Conservation (phyloP, 768 basidiomycete genomes). For the Termitomyces heimii region DNA sequence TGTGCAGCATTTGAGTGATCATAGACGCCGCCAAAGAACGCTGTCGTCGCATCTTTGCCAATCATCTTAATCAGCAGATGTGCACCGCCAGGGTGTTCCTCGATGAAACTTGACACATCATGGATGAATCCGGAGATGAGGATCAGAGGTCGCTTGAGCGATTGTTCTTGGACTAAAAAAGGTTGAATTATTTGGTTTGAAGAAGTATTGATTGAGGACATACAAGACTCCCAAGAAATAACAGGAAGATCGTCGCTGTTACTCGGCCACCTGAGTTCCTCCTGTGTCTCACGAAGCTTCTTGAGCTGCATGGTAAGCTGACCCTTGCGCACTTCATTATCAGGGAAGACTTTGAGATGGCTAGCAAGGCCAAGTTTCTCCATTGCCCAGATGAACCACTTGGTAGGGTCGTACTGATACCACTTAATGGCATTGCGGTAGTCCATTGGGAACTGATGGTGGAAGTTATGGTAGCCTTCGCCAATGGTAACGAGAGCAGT, state of each 20-base stretch:
- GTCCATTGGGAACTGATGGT: constrained; percentile 96
- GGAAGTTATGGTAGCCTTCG: constrained; percentile 98
- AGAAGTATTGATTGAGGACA: constrained; percentile 18
- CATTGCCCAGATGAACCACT: constrained; percentile 80
- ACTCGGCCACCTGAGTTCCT: constrained; percentile 73
- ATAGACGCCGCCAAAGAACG: constrained; percentile 91
- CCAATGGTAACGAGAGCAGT: constrained; percentile 90
- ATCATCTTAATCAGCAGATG: constrained; percentile 80
- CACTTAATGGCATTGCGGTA: constrained; percentile 94
- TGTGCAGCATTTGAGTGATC: constrained; percentile 88
- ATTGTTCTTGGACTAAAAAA: constrained; percentile 67
- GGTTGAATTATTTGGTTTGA: neutral
- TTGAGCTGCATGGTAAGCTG: constrained; percentile 94
- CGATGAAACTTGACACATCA: constrained; percentile 77
- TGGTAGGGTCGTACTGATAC: constrained; percentile 92
- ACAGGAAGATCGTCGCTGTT: constrained; percentile 73
- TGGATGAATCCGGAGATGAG: constrained; percentile 92
- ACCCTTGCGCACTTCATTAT: constrained; percentile 73
- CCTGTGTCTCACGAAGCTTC: constrained; percentile 73
- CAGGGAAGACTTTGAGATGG: constrained; percentile 61
- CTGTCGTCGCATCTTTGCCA: constrained; percentile 88
- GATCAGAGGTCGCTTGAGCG: constrained; percentile 73
- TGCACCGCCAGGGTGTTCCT: constrained; percentile 89
- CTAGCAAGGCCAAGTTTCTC: constrained; percentile 58
- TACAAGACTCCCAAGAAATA: constrained; percentile 84